Conservation (phyloP, 306 rosid genomes). For the Luffa aegyptiaca region DNA sequence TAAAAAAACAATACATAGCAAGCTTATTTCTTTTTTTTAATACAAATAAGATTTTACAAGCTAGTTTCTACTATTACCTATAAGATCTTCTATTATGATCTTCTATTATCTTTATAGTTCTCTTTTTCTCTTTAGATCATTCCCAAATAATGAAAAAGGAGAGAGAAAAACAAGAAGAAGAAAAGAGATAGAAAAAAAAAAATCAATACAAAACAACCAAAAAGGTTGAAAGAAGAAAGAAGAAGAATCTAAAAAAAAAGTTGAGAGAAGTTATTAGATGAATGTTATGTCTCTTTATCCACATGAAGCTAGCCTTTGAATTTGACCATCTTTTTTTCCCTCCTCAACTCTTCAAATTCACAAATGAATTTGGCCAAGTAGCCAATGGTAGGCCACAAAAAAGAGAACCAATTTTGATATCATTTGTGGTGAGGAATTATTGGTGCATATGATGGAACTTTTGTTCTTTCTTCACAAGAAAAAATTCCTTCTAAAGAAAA, state of each 20-base stretch:
- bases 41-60: no score
- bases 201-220: neutral
- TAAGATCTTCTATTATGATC: neutral
- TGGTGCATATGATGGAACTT: neutral
- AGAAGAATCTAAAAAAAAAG: neutral
- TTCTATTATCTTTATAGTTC: neutral
- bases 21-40: no score
- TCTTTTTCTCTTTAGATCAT: neutral
- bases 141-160: neutral
- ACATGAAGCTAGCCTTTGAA: neutral
- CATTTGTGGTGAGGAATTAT: conserved; percentile 3
- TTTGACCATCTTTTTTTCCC: neutral
- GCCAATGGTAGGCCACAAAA: neutral
- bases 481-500: no score
- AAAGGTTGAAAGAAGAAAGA: neutral
- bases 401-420: neutral
- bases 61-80: neutral
- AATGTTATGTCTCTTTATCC: neutral
- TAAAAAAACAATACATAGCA: no score
- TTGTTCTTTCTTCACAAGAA: no score
- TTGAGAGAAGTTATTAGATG: neutral
- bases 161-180: neutral
- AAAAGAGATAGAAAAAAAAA: no score
- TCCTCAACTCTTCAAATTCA: neutral
- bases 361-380: neutral